Evolutionary conservation across 1,284 basidiomycete species (phyloP).

Genomic region (Ganoderma lingzhi): DNA sequence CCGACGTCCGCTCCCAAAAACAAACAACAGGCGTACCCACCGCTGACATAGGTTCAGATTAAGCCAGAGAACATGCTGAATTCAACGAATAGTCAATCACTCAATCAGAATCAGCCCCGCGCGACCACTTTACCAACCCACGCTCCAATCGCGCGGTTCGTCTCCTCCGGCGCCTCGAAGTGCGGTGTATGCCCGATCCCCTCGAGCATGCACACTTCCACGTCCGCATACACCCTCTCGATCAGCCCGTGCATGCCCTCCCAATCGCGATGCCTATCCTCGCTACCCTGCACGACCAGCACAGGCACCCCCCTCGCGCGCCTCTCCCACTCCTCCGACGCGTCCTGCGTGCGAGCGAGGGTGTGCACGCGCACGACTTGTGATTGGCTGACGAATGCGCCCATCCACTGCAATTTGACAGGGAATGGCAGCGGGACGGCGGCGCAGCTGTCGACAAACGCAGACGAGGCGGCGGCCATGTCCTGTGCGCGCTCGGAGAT

Average conservation of each 20-base stretch:
- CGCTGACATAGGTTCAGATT: too few species aligned
- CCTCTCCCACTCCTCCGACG: conserved; percentile 35
- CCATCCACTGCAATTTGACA: conserved; percentile 44
- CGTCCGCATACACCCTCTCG: conserved; percentile 39
- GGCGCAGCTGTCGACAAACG: conserved; percentile 42
- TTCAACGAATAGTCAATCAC: not conserved
- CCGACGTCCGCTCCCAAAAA: too few species aligned
- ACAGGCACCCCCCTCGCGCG: conserved; percentile 41
- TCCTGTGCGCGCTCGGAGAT: conserved; percentile 38
- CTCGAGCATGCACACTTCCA: conserved; percentile 40
- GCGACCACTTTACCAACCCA: not conserved
- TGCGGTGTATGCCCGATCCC: conserved; percentile 44
- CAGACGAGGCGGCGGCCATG: conserved; percentile 38
- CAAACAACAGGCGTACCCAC: too few species aligned
- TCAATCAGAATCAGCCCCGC: not conserved
- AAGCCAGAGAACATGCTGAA: not conserved
- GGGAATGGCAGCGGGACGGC: conserved; percentile 39
- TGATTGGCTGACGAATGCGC: conserved; percentile 42
- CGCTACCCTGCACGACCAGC: conserved; percentile 43
- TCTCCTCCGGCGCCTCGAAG: conserved; percentile 28
- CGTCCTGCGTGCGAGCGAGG: conserved; percentile 14
- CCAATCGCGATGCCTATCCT: conserved; percentile 40
- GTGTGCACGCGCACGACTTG: conserved; percentile 13
- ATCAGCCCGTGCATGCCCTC: conserved; percentile 37
- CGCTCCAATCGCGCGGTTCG: conserved; percentile 6